Evolutionary conservation across 805 yeast species (phyloP).

Genomic region (Maudiozyma bulderi): DNA sequence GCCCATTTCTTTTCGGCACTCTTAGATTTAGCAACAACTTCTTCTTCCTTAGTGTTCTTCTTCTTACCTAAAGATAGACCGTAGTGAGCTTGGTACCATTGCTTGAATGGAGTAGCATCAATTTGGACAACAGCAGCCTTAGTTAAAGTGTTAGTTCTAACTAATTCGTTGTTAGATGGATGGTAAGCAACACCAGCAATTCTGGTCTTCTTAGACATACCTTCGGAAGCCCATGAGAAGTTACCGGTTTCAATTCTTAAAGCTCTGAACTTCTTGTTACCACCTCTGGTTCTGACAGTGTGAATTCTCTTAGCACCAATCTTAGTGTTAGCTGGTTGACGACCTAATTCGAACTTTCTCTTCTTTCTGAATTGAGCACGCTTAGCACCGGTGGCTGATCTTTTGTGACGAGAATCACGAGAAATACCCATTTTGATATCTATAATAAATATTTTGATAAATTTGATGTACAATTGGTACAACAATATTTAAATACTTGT

Average conservation of each 20-base stretch:
- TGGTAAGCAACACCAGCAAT: slow-evolving; percentile 95
- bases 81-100: slow-evolving; percentile 98
- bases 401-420: slow-evolving; percentile 99
- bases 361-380: slow-evolving; percentile 99
- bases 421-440: slow-evolving; percentile 92
- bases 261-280: slow-evolving; percentile 99
- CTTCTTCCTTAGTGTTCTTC: slow-evolving; percentile 48
- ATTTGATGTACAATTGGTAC: background rate
- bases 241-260: slow-evolving; percentile 97
- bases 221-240: slow-evolving; percentile 99
- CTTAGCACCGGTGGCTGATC: slow-evolving; percentile 99
- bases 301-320: slow-evolving; percentile 90
- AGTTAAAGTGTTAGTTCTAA: slow-evolving; percentile 99
- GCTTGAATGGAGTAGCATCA: slow-evolving; percentile 99
- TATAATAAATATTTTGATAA: slow-evolving; percentile 2
- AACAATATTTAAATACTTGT: slow-evolving; percentile 4
- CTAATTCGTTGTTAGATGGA: slow-evolving; percentile 99
- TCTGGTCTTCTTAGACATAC: slow-evolving; percentile 98
- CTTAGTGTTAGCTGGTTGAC: slow-evolving; percentile 99
- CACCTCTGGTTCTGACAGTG: slow-evolving; percentile 99
- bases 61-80: slow-evolving; percentile 90
- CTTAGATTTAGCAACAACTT: slow-evolving; percentile 57
- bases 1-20: slow-evolving; percentile 87
- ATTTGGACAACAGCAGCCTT: slow-evolving; percentile 98
- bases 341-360: slow-evolving; percentile 99